Evolutionary conservation across 805 yeast species (phyloP).

Genomic region (Myxozyma mucilagina): DNA sequence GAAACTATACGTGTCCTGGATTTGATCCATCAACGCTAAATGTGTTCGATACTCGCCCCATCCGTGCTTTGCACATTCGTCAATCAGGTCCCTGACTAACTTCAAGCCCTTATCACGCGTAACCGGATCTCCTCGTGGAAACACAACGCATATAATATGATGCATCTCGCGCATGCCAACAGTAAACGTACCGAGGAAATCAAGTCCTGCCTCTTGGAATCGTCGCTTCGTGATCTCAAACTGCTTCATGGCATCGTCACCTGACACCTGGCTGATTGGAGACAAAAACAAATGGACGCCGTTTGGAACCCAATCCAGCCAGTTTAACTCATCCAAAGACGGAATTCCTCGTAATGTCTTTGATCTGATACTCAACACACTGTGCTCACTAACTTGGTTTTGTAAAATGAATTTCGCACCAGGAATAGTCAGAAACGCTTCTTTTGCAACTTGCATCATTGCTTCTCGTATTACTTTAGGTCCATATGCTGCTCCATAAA

Average conservation of each 20-base stretch:
- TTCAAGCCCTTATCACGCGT: not conserved
- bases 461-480: slow-evolving; percentile 3
- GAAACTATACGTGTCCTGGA: slow-evolving; percentile 8
- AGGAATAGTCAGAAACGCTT: slow-evolving; percentile 11
- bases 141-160: slow-evolving; percentile 5
- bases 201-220: slow-evolving; percentile 7
- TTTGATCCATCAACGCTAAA: slow-evolving; percentile 14
- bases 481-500: slow-evolving; percentile 15
- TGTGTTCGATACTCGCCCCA: slow-evolving; percentile 19
- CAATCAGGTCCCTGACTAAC: slow-evolving; percentile 5
- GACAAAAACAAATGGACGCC: slow-evolving; percentile 13
- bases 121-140: slow-evolving; percentile 1
- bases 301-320: slow-evolving; percentile 11
- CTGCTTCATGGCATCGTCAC: slow-evolving; percentile 15
- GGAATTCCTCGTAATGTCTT: slow-evolving; percentile 9
- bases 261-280: slow-evolving; percentile 13
- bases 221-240: slow-evolving; percentile 3
- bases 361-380: slow-evolving; percentile 4
- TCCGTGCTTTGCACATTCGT: slow-evolving; percentile 12
- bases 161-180: slow-evolving; percentile 20
- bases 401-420: slow-evolving; percentile 6
- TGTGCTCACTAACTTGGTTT: not conserved
- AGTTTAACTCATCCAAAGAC: slow-evolving; percentile 8
- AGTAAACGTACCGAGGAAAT: slow-evolving; percentile 13
- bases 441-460: slow-evolving; percentile 5